Percentiles rank a stretch among this genome's conserved stretches.
phyloP scores from a whole-genome alignment of 2,329 filamentous ascomycete species.

The Dactylonectria macrodidyma region DNA sequence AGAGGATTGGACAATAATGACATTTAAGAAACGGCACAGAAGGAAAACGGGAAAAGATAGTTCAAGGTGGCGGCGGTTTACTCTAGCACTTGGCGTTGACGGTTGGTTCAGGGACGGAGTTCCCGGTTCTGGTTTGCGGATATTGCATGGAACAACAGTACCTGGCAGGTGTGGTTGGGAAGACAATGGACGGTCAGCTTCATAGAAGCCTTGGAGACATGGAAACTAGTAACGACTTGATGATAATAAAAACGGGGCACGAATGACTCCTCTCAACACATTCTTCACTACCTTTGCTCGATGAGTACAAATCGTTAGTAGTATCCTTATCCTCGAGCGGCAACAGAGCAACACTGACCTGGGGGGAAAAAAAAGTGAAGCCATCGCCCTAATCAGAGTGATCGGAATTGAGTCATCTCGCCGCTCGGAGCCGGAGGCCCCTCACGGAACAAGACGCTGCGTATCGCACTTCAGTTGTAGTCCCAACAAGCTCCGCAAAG shows the following conservation, averaged over 20 bases:
- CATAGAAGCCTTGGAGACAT: not conserved
- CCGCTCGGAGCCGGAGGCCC: constrained; percentile 35
- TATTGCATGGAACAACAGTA: constrained; percentile 17
- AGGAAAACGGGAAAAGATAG: not conserved
- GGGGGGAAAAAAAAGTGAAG: constrained; percentile 54
- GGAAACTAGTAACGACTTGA: constrained; percentile 27
- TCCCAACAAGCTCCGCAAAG: constrained; percentile 89
- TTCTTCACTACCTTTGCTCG: not conserved
- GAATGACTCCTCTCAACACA: constrained; percentile 23
- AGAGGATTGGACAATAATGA: constrained; percentile 63
- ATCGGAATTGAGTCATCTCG: constrained; percentile 89
- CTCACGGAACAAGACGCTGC: constrained; percentile 72
- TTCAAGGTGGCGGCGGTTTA: not conserved
- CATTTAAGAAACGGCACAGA: constrained; percentile 16
- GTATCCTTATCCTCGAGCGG: constrained; percentile 40
- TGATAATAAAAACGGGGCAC: constrained; percentile 16
- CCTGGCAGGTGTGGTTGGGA: constrained; percentile 9
- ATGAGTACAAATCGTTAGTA: constrained; percentile 40
- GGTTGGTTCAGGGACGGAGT: constrained; percentile 10
- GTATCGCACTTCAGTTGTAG: constrained; percentile 91
- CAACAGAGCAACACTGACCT: constrained; percentile 45
- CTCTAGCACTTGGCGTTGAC: constrained; percentile 20
- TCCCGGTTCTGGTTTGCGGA: constrained; percentile 13
- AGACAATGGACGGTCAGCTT: constrained; percentile 3
- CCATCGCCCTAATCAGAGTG: constrained; percentile 86